Percentiles rank a stretch among this genome's conserved stretches.
These are phyloP conservation scores for Penicillium occitanis DNA, from an alignment of 2,329 filamentous ascomycete genomes.

Conservation along the genomic window DNA sequence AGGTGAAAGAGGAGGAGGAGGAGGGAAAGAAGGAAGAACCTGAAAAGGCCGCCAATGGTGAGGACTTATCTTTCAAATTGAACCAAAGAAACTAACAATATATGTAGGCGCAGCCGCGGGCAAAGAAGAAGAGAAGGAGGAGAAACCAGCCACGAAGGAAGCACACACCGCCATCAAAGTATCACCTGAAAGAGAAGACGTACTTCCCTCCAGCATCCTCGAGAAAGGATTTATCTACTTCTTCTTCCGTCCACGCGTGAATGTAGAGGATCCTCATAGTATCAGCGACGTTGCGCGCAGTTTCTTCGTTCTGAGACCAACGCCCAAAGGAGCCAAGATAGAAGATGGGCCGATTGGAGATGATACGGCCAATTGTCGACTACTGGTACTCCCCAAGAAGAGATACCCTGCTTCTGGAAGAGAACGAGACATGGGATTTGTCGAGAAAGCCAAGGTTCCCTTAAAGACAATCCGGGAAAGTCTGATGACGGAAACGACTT, in stretches of 20 bases:
- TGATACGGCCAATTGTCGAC: slow-evolving; percentile 62
- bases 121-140: neutral
- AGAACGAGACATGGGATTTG: slow-evolving; percentile 77
- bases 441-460: slow-evolving; percentile 68
- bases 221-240: slow-evolving; percentile 93
- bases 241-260: slow-evolving; percentile 78
- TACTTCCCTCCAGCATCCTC: slow-evolving; percentile 63
- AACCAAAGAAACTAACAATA: neutral
- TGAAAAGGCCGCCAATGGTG: slow-evolving; percentile 15
- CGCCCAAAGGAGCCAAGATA: slow-evolving; percentile 68
- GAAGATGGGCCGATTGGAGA: slow-evolving; percentile 57
- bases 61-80: neutral
- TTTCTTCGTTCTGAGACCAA: slow-evolving; percentile 75
- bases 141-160: slow-evolving; percentile 23
- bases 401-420: slow-evolving; percentile 66
- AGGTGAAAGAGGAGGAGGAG: slow-evolving; percentile 22
- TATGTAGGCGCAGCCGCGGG: slow-evolving; percentile 5
- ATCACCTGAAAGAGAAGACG: slow-evolving; percentile 52
- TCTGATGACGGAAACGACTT: slow-evolving; percentile 66
- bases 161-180: slow-evolving; percentile 48
- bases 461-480: slow-evolving; percentile 70
- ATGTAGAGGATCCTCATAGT: slow-evolving; percentile 66
- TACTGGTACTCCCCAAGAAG: slow-evolving; percentile 83
- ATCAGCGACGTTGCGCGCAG: slow-evolving; percentile 73
- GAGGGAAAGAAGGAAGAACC: slow-evolving; percentile 16